These are phyloP conservation scores for Neurospora sp. DNA, from an alignment of 495 filamentous ascomycete species.

Conservation along the genomic window DNA sequence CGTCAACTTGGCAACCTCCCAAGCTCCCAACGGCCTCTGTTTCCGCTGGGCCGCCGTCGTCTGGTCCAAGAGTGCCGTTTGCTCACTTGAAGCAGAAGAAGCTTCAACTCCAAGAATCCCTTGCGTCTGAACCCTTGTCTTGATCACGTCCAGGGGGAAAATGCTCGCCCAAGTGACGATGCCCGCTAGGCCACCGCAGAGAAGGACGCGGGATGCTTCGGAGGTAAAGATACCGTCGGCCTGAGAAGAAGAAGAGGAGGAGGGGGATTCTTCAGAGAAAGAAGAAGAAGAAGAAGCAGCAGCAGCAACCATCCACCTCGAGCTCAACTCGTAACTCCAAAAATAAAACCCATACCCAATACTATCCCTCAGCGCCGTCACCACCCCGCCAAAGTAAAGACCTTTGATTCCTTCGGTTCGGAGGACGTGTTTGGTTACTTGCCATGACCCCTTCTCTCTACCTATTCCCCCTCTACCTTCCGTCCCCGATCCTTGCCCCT, in stretches of 20 bases:
- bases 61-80: constrained; percentile 21
- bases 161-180: constrained; percentile 77
- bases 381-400: constrained; percentile 63
- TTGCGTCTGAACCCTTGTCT: constrained; percentile 75
- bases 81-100: constrained; percentile 2
- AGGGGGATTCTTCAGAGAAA: neutral
- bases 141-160: constrained; percentile 82
- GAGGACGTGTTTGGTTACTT: constrained; percentile 51
- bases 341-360: constrained; percentile 94
- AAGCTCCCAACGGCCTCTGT: constrained; percentile 37
- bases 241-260: neutral
- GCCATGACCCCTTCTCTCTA: constrained; percentile 33
- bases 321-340: constrained; percentile 71
- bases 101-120: neutral
- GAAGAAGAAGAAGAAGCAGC: neutral
- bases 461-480: neutral
- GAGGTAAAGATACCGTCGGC: constrained; percentile 16
- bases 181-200: constrained; percentile 79
- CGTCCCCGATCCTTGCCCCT: neutral
- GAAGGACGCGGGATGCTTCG: constrained; percentile 52
- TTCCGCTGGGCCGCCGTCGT: neutral
- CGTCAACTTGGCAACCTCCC: constrained; percentile 49
- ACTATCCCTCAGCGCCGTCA: constrained; percentile 73
- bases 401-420: constrained; percentile 54
- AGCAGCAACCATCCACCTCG: constrained; percentile 33